A percentile compares a stretch with the other conserved stretches of the same genome.
These are phyloP conservation scores for Exophiala lecanii-corni DNA, from an alignment of 2,329 filamentous ascomycete species.

Conservation along the genomic window DNA sequence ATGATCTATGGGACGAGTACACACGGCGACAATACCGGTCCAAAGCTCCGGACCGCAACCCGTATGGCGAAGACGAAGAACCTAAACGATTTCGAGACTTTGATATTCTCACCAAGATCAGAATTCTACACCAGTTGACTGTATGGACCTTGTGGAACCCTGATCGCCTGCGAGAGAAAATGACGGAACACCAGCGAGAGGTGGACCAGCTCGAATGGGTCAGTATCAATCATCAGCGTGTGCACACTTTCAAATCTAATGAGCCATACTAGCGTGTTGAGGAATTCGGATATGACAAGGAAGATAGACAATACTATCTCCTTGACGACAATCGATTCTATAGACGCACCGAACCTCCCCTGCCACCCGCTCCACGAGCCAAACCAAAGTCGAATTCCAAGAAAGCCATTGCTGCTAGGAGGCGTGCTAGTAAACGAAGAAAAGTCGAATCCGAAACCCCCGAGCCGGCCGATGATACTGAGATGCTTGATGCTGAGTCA, in stretches of 20 bases:
- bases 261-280: constrained; percentile 38
- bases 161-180: constrained; percentile 78
- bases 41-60: constrained; percentile 75
- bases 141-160: constrained; percentile 84
- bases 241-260: constrained; percentile 4
- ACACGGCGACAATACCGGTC: constrained; percentile 79
- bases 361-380: constrained; percentile 49
- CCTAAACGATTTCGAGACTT: constrained; percentile 74
- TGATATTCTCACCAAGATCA: constrained; percentile 73
- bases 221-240: constrained; percentile 33
- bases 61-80: constrained; percentile 73
- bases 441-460: constrained; percentile 35
- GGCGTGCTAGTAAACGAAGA: constrained; percentile 68
- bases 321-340: constrained; percentile 94
- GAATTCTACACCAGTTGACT: constrained; percentile 79
- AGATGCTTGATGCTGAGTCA: constrained; percentile 34
- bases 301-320: constrained; percentile 83
- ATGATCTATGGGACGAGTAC: constrained; percentile 89
- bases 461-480: constrained; percentile 42
- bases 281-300: constrained; percentile 70
- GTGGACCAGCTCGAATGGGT: constrained; percentile 81
- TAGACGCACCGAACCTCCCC: constrained; percentile 70
- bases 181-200: constrained; percentile 71
- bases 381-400: constrained; percentile 63
- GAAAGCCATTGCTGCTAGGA: constrained; percentile 56